Conservation (phyloP, 2,329 filamentous ascomycete genomes). For the Xylaria sp. region DNA sequence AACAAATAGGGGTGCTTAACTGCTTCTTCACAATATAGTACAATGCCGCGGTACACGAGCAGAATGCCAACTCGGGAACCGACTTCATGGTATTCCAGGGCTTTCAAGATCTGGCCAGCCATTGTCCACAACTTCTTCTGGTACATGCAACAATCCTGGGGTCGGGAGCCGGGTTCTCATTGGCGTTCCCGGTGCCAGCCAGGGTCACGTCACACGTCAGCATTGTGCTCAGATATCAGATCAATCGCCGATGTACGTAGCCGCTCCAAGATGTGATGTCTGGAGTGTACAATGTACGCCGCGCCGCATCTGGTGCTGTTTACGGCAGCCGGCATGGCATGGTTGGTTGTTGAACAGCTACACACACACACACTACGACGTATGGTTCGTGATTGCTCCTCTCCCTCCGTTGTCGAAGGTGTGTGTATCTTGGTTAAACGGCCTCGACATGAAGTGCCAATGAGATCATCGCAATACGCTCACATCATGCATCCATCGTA, state of each 20-base stretch:
- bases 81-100: not conserved
- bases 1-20: too few relatives aligned
- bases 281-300: not conserved
- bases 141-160: not conserved
- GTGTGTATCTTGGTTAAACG: not conserved
- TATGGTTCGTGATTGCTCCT: not conserved
- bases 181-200: not conserved
- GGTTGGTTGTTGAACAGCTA: not conserved
- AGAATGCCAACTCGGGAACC: not conserved
- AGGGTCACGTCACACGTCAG: constrained; percentile 13
- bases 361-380: not conserved
- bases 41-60: not conserved
- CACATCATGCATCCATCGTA: not conserved
- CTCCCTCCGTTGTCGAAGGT: not conserved
- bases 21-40: not conserved
- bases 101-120: constrained; percentile 2
- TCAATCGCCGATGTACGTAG: constrained; percentile 14
- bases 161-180: constrained; percentile 4
- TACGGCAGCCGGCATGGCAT: constrained; percentile 1
- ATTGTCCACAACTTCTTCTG: not conserved
- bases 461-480: not conserved
- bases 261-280: constrained; percentile 5
- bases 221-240: constrained; percentile 17
- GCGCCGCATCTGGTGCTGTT: not conserved
- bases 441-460: not conserved